phyloP scores from a whole-genome alignment of 345 rosid genomes.

The Camelina hispida region DNA sequence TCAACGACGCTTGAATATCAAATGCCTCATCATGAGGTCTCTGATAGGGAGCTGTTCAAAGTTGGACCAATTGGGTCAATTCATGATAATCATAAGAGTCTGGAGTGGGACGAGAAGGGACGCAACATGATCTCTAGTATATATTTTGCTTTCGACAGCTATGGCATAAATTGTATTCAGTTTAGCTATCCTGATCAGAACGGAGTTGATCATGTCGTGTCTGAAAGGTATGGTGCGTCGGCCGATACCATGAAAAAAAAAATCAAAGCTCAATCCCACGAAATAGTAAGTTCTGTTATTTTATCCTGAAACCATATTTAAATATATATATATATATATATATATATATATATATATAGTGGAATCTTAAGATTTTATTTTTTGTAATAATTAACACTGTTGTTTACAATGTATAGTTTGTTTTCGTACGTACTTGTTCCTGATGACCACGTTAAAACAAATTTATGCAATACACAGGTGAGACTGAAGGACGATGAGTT shows the following conservation, averaged over 20 bases:
- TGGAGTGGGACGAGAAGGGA: conserved; percentile 28
- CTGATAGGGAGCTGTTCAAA: background rate
- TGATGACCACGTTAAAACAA: too few relatives aligned
- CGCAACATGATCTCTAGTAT: conserved; percentile 15
- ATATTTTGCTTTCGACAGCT: background rate
- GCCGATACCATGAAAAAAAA: too few relatives aligned
- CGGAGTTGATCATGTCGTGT: background rate
- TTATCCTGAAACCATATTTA: too few relatives aligned
- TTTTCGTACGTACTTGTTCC: too few relatives aligned
- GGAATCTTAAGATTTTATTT: too few relatives aligned
- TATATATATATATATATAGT: too few relatives aligned
- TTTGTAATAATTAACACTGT: too few relatives aligned
- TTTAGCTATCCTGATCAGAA: conserved; percentile 8
- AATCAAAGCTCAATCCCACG: background rate
- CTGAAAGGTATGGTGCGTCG: background rate
- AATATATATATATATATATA: too few relatives aligned
- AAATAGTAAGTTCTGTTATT: background rate
- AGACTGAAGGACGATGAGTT: background rate
- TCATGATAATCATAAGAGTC: background rate
- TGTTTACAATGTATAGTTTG: too few relatives aligned
- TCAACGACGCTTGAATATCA: too few relatives aligned
- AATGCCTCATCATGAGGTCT: too few relatives aligned
- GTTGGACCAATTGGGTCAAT: conserved; percentile 14
- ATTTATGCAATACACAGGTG: too few relatives aligned
- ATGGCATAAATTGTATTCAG: background rate